phyloP scores from a whole-genome alignment of 768 basidiomycete species.

The Russula vinacea region DNA sequence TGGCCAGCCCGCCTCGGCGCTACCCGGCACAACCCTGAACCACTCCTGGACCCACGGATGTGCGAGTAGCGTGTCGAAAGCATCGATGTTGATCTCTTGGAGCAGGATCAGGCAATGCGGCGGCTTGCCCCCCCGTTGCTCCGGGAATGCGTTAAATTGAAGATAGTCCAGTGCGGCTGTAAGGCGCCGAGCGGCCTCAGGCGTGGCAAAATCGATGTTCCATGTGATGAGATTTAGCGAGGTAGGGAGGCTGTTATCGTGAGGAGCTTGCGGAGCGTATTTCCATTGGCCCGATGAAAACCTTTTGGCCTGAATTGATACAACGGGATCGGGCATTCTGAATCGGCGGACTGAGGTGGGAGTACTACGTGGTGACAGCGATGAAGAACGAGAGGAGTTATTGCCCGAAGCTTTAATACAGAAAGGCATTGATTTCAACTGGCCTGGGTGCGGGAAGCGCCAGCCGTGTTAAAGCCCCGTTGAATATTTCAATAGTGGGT shows the following conservation, averaged over 20 bases:
- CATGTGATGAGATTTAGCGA: constrained; percentile 61
- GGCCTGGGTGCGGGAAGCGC: too few relatives aligned
- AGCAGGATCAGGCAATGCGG: constrained; percentile 62
- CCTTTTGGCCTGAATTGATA: constrained; percentile 5
- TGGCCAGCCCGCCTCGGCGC: constrained; percentile 52
- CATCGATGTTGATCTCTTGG: constrained; percentile 57
- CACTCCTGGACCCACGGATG: constrained; percentile 61
- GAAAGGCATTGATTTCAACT: background rate
- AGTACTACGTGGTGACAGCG: background rate
- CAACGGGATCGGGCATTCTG: constrained; percentile 2
- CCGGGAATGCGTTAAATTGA: constrained; percentile 49
- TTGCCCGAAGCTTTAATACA: background rate
- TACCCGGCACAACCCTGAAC: constrained; percentile 58
- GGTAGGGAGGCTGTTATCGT: constrained; percentile 38
- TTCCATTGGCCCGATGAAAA: constrained; percentile 14
- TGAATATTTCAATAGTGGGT: background rate
- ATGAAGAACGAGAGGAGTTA: background rate
- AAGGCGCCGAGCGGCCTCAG: constrained; percentile 45
- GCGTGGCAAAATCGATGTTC: constrained; percentile 59
- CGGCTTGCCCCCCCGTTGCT: constrained; percentile 44
- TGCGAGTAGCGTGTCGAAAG: constrained; percentile 49
- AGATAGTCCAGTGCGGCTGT: constrained; percentile 51
- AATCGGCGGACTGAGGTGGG: background rate
- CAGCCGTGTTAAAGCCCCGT: too few relatives aligned
- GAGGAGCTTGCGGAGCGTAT: constrained; percentile 36